Conservation (phyloP, 163 green algal genomes). For the Botryococcus braunii region DNA sequence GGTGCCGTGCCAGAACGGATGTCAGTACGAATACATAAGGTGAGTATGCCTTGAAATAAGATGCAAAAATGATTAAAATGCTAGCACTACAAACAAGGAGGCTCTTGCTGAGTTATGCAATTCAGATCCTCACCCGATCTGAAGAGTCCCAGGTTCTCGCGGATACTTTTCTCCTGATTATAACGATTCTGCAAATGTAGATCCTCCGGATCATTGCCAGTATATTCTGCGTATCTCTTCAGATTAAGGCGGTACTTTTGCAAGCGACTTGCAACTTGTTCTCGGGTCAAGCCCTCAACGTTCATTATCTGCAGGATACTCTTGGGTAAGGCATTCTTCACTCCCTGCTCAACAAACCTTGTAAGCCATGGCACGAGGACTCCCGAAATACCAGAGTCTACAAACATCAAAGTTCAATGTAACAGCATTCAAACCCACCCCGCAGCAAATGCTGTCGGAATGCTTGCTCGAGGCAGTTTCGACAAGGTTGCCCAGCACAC, state of each 20-base stretch:
- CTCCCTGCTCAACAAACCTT: slow-evolving; percentile 11
- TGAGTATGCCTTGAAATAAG: no score
- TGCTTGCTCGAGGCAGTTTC: neutral
- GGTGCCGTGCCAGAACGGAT: no score
- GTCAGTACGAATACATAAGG: no score
- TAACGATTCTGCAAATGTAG: no score
- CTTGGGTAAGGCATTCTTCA: slow-evolving; percentile 27
- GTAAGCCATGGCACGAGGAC: neutral
- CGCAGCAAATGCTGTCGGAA: no score
- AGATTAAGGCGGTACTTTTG: slow-evolving; percentile 15
- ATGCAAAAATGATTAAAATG: no score
- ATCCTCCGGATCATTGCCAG: no score
- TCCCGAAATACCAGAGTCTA: neutral
- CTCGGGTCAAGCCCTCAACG: slow-evolving; percentile 66
- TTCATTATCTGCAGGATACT: slow-evolving; percentile 31
- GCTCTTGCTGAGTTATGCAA: no score
- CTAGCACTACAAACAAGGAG: no score
- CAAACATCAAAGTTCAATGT: neutral
- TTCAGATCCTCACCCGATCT: no score
- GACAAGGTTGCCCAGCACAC: neutral
- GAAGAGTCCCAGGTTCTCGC: no score
- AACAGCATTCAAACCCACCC: neutral
- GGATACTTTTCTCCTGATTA: no score
- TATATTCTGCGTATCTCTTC: slow-evolving; percentile 4
- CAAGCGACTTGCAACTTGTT: slow-evolving; percentile 83